Conservation (phyloP, 305 asterid genomes). For the Solanum aculeatissimum region DNA sequence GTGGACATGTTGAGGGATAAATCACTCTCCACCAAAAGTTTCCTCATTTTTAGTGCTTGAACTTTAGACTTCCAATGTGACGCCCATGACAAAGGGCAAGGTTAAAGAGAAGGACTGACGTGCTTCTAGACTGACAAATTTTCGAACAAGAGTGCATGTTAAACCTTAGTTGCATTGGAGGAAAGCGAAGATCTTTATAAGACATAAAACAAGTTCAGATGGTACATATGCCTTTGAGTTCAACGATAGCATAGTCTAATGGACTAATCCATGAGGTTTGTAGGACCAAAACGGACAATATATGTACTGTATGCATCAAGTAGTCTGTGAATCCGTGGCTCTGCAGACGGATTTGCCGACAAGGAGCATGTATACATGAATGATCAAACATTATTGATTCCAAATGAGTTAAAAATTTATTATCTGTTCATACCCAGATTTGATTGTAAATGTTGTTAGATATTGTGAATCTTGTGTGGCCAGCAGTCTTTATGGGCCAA, state of each 20-base stretch:
- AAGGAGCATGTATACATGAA: constrained; percentile 6
- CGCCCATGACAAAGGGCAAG: neutral
- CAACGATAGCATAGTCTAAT: neutral
- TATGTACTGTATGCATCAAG: neutral
- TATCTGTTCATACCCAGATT: constrained; percentile 6
- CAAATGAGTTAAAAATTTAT: constrained; percentile 6
- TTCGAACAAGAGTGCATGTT: neutral
- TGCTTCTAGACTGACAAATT: neutral
- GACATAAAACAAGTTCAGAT: neutral
- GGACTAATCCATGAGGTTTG: neutral
- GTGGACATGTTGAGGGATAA: neutral
- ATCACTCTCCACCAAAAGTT: neutral
- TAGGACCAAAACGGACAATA: neutral
- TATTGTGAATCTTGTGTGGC: constrained; percentile 15
- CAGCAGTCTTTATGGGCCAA: constrained; percentile 4
- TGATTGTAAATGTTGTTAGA: constrained; percentile 8
- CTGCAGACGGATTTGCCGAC: constrained; percentile 14
- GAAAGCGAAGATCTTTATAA: neutral
- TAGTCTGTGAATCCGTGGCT: neutral
- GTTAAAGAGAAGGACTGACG: neutral
- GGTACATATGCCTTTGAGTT: neutral
- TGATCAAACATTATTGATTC: constrained; percentile 11
- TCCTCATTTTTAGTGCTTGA: neutral
- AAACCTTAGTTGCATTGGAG: neutral
- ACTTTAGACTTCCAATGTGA: neutral